Evolutionary conservation across 2,329 filamentous ascomycete genomes (phyloP), one percentile per base, ranked within the genome.

Genomic region (Diaporthe sp.): DNA sequence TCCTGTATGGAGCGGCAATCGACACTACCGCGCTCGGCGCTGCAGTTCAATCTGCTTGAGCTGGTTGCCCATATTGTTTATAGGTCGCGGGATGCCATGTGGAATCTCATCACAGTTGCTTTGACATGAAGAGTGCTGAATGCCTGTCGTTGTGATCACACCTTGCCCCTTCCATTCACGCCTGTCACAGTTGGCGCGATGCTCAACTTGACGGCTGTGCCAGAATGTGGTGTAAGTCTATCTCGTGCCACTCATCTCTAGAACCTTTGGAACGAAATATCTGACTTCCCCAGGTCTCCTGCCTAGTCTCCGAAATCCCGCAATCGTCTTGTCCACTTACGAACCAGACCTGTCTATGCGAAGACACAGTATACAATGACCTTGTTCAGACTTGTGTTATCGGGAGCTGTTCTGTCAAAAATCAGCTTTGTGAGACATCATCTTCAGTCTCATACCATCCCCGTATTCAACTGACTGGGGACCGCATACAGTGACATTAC

Each of bases 181-280:
- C 34, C 34, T 70, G 65, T 28, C 49, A 55, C n/a, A 19, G 46
- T 19, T n/a, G 15, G 65, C 65, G 49, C 49, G 15, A 70, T 70
- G 65, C 65, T 74, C 39, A 74, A 74, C 37, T 37, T 74, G 37
- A 74, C 72, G 17, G 57, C 65, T 39, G 49, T 74, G 65, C 72
- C 72, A 58, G 31, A 1, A 70, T 74, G 72, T 44, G 72, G 72
- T 74, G 72, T 74, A 42, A 60, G 72, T 61, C 51, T 25, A 51
- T 22, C n/a, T 28, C 22, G 10, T 28, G 39, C 37, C 15, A 34
- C n/a, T 5, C 22, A 12, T 2, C 9, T 42, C 22, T 68, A n/a
- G 37, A 42, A 9, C 1, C 4, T 9, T 55, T 39, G 49, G 25
- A 31, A 10, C n/a, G 37, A 25, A 51, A 31, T 10, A 28, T 4